A percentile compares a stretch with the other conserved stretches of the same genome.
phyloP scores from a whole-genome alignment of 805 yeast species.

The Wickerhamiella qilinensis region DNA sequence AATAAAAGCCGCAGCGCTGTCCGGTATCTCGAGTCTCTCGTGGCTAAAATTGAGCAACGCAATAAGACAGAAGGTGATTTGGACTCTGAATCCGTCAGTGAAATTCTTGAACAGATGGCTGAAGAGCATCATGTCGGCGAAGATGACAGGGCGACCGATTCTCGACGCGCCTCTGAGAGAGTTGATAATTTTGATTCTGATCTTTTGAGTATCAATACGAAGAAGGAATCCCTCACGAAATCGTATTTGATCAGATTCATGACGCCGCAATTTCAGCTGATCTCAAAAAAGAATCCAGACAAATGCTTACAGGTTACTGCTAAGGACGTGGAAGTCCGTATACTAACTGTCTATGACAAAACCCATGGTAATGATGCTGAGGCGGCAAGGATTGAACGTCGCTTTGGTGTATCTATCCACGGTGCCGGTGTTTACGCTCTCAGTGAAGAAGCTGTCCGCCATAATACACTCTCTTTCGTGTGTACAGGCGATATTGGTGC shows the following conservation, averaged over 20 bases:
- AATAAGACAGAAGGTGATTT: background rate
- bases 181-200: conserved; percentile 22
- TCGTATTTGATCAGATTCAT: conserved; percentile 51
- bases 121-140: background rate
- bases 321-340: conserved; percentile 51
- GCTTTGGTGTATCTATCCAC: conserved; percentile 52
- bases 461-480: conserved; percentile 28
- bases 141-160: background rate
- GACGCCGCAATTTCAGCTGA: conserved; percentile 71
- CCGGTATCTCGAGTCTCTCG: conserved; percentile 33
- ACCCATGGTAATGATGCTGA: conserved; percentile 26
- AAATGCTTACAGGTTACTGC: conserved; percentile 57
- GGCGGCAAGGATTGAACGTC: conserved; percentile 37
- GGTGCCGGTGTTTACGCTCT: conserved; percentile 63
- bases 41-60: conserved; percentile 22
- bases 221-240: conserved; percentile 26
- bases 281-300: conserved; percentile 34
- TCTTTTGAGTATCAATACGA: conserved; percentile 27
- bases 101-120: background rate
- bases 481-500: conserved; percentile 47
- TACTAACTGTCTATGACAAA: conserved; percentile 44
- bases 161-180: conserved; percentile 1
- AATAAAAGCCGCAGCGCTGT: conserved; percentile 35
- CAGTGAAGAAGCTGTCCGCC: conserved; percentile 31
- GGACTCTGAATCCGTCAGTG: background rate